A percentile compares a stretch with the other conserved stretches of the same genome.
Conservation (phyloP, 1,139 yeast genomes). For the Yamadazyma sp. region DNA sequence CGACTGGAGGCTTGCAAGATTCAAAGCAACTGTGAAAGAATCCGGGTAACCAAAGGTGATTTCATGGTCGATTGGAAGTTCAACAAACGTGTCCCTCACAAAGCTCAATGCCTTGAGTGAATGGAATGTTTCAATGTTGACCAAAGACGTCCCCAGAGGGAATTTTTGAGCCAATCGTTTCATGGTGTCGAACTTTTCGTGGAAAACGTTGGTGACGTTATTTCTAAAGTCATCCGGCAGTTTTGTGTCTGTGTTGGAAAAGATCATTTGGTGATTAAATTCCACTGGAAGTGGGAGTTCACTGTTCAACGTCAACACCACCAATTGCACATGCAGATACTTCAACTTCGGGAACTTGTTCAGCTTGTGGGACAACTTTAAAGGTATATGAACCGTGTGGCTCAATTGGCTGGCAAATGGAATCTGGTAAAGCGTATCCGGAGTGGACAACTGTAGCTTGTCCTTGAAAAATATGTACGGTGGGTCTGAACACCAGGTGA, state of each 20-base stretch:
- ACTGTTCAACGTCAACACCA: conserved; percentile 32
- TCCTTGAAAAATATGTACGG: neutral
- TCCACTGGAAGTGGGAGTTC: conserved; percentile 37
- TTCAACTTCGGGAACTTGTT: conserved; percentile 22
- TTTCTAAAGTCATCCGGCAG: conserved; percentile 23
- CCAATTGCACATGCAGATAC: conserved; percentile 28
- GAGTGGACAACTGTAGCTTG: conserved; percentile 18
- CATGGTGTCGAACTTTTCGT: conserved; percentile 20
- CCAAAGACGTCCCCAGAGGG: conserved; percentile 12
- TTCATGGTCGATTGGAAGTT: neutral
- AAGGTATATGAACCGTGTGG: neutral
- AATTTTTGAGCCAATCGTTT: conserved; percentile 19
- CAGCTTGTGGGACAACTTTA: neutral
- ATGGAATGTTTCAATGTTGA: neutral
- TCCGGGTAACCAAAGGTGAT: neutral
- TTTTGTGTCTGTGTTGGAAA: conserved; percentile 18
- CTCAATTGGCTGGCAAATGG: conserved; percentile 29
- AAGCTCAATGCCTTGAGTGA: neutral
- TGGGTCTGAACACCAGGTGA: too few relatives aligned
- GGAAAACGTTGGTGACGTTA: conserved; percentile 26
- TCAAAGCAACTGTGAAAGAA: neutral
- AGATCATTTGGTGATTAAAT: conserved; percentile 41
- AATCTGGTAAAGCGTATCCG: conserved; percentile 25
- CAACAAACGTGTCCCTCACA: neutral
- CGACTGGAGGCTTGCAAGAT: neutral